Evolutionary conservation across 768 basidiomycete genomes (phyloP).

Genomic region (Amanita exitialis): DNA sequence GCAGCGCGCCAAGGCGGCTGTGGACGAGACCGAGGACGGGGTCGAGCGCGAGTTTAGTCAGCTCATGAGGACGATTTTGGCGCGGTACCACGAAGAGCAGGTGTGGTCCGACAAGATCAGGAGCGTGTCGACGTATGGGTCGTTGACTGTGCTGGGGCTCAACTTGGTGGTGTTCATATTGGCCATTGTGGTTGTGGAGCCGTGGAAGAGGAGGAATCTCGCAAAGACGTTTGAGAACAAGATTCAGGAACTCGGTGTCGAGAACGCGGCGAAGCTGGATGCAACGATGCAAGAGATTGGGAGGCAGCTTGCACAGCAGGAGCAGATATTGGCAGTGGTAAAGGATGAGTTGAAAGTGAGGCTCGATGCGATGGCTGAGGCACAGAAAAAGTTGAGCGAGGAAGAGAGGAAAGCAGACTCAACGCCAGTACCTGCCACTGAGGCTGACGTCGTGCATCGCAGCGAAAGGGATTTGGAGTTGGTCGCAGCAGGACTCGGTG

Average conservation of each 20-base stretch:
- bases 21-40: constrained; percentile 61
- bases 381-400: constrained; percentile 2
- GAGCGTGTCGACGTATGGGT: constrained; percentile 89
- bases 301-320: constrained; percentile 39
- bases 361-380: constrained; percentile 7
- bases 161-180: constrained; percentile 87
- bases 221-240: constrained; percentile 86
- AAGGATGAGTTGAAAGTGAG: constrained; percentile 15
- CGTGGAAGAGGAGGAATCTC: constrained; percentile 86
- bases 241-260: constrained; percentile 52
- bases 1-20: constrained; percentile 51
- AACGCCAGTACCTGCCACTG: not conserved
- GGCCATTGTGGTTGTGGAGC: constrained; percentile 88
- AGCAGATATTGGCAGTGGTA: constrained; percentile 16
- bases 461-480: constrained; percentile 17
- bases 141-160: constrained; percentile 72
- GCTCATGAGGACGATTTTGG: constrained; percentile 82
- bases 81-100: constrained; percentile 96
- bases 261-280: constrained; percentile 41
- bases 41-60: constrained; percentile 85
- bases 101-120: constrained; percentile 99
- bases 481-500: constrained; percentile 17
- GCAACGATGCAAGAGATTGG: constrained; percentile 38
- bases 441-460: not conserved
- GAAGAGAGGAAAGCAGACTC: constrained; percentile 2